Percentiles rank a stretch among this genome's conserved stretches.
Conservation (phyloP, 371 early-diverging fungal genomes). For the Mucor ambiguus region DNA sequence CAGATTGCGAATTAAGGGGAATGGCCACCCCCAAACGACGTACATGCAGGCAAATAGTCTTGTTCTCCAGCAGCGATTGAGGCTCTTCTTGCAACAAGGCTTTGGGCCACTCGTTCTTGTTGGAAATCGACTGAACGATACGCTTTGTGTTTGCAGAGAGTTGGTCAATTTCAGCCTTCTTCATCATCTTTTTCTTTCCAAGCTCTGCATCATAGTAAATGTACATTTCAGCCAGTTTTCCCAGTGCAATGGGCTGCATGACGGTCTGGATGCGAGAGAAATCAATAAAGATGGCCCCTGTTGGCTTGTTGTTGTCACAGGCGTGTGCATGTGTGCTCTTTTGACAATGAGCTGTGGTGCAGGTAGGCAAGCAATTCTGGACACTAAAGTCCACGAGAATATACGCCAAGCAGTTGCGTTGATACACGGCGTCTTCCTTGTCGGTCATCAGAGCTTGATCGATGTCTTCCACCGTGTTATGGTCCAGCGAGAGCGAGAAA, state of each 20-base stretch:
- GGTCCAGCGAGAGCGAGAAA: slow-evolving; percentile 65
- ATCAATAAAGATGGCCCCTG: slow-evolving; percentile 57
- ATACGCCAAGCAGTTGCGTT: slow-evolving; percentile 68
- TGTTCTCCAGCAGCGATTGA: slow-evolving; percentile 61
- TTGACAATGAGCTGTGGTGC: slow-evolving; percentile 6
- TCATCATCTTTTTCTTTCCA: slow-evolving; percentile 56
- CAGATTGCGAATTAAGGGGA: slow-evolving; percentile 57
- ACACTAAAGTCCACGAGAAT: slow-evolving; percentile 67
- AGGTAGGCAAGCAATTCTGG: slow-evolving; percentile 52
- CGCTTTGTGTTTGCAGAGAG: slow-evolving; percentile 70
- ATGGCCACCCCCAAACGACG: slow-evolving; percentile 69
- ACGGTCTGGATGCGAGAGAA: slow-evolving; percentile 69
- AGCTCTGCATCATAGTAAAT: slow-evolving; percentile 74
- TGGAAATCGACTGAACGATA: slow-evolving; percentile 57
- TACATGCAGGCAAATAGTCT: slow-evolving; percentile 54
- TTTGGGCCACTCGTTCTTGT: slow-evolving; percentile 54
- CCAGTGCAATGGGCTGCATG: slow-evolving; percentile 79
- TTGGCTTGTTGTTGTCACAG: slow-evolving; percentile 13
- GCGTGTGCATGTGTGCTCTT: slow-evolving; percentile 20
- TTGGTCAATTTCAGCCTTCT: slow-evolving; percentile 59
- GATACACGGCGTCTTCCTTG: slow-evolving; percentile 22
- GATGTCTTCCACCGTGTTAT: slow-evolving; percentile 43
- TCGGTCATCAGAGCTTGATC: neutral
- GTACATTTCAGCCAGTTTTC: slow-evolving; percentile 69
- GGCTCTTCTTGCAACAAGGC: slow-evolving; percentile 40